Evolutionary conservation across 2,329 filamentous ascomycete species (phyloP).

Genomic region (Pseudogymnoascus sp.): DNA sequence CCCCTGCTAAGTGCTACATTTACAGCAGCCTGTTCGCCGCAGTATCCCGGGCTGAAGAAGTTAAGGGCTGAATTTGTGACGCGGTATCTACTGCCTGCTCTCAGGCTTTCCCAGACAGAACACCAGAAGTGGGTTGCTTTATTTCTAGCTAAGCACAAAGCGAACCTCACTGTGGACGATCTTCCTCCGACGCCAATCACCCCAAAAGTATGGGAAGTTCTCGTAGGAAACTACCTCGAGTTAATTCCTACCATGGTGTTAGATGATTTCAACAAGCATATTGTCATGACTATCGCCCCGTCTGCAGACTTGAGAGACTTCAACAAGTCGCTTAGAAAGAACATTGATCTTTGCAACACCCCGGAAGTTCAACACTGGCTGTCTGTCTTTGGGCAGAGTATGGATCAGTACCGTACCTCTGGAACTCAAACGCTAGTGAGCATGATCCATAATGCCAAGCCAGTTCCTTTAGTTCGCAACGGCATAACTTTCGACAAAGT

Average conservation of each 20-base stretch:
- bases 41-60: constrained; percentile 11
- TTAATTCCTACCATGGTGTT: constrained; percentile 12
- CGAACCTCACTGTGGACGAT: constrained; percentile 11
- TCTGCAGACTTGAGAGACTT: constrained; percentile 12
- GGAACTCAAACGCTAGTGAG: constrained; percentile 10
- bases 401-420: constrained; percentile 5
- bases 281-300: constrained; percentile 15
- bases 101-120: constrained; percentile 10
- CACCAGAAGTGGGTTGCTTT: constrained; percentile 13
- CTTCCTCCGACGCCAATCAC: constrained; percentile 14
- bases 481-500: constrained; percentile 12
- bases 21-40: not conserved
- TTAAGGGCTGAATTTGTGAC: constrained; percentile 12
- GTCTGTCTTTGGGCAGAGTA: constrained; percentile 9
- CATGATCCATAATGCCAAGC: constrained; percentile 9
- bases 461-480: not conserved
- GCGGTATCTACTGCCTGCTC: constrained; percentile 11
- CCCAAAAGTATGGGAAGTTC: constrained; percentile 11
- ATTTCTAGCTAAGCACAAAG: constrained; percentile 13
- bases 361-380: constrained; percentile 15
- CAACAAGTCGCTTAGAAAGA: constrained; percentile 13
- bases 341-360: constrained; percentile 13
- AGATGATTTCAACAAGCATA: constrained; percentile 14
- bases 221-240: constrained; percentile 10
- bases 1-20: constrained; percentile 14